Evolutionary conservation across 768 basidiomycete species (phyloP), one percentile per base, ranked within the genome.

Genomic region (Hygrocybe punicea): DNA sequence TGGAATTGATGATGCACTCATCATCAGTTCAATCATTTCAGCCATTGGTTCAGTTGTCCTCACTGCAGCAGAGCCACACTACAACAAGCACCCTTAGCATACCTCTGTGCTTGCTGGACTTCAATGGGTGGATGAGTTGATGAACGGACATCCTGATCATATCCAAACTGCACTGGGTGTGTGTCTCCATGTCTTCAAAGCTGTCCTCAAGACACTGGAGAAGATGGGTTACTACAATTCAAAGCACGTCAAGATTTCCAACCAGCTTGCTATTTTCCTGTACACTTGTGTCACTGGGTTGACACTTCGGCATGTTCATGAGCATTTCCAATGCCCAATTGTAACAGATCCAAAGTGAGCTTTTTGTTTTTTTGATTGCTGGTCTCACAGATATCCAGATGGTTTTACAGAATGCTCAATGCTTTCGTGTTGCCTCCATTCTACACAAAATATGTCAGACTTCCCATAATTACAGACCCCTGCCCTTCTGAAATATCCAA

Each of bases 201-300:
- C 19, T 13, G 4, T 42, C 40, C 14, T 42, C 19, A 42, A 21
- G 14, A 42, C 40, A 16, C 14, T 42, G 40, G 16, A 21, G 47
- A 64, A 2, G 65, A 69, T 53, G 57, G 70, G 51, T 63, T 55
- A 19, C 65, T 72, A 44, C 51, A 60, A 4, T 71, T 73, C 51
- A 67, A 67, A 56, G 34, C 60, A 17, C 66, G 63, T 17, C 62
- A 63, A 23, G 60, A 58, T 16, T 70, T 64, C 3, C 65, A 8
- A 29, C 4, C 29, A 29, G 29, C 29, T 29, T 29, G 29, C 29
- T 29, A 29, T 29, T 29, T 29, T 29, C 29, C 29, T 29, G 4
- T 29, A 29, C 29, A 29, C 29, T 29, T 29, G 29, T 29, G 29
- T 29, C 29, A 29, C 29, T 29, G 29, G 29, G 29, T 29, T 29